Conservation (phyloP, 2,329 filamentous ascomycete genomes). For the Xylaria sp. region DNA sequence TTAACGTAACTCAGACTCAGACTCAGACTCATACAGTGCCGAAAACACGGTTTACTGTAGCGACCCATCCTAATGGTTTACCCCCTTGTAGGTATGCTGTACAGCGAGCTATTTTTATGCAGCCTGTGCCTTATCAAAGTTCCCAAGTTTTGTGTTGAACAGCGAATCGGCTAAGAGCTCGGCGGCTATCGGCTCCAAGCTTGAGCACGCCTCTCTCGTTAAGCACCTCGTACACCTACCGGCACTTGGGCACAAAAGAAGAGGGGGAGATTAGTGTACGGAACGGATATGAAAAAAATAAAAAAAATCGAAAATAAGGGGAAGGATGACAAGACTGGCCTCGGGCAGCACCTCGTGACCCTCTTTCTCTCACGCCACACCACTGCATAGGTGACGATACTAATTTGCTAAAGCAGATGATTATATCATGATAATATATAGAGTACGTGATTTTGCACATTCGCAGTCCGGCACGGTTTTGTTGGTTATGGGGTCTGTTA, state of each 20-base stretch:
- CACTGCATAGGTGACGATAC: conserved; percentile 12
- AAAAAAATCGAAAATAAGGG: conserved; percentile 2
- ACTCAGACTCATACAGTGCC: not conserved
- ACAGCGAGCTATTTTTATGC: conserved; percentile 31
- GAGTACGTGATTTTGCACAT: conserved; percentile 5
- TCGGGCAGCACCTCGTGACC: conserved; percentile 16
- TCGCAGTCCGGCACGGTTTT: conserved; percentile 1
- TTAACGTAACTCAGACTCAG: not conserved
- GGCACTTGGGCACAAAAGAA: conserved; percentile 15
- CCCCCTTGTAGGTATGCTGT: conserved; percentile 8
- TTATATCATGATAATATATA: conserved; percentile 4
- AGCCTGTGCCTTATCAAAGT: conserved; percentile 28
- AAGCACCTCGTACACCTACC: conserved; percentile 5
- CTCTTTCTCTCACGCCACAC: conserved; percentile 21
- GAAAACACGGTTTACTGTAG: not conserved
- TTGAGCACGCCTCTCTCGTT: conserved; percentile 20
- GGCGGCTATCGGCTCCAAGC: conserved; percentile 22
- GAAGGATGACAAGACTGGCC: conserved; percentile 5
- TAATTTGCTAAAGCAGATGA: not conserved
- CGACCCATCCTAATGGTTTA: conserved; percentile 17
- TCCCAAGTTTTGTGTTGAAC: not conserved
- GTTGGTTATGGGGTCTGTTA: not conserved
- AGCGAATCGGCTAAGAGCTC: conserved; percentile 22
- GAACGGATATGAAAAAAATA: not conserved
- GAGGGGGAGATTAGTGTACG: not conserved